These are phyloP conservation scores for Rheum nobile DNA, from an alignment of 148 eudicot genomes.

Conservation along the genomic window DNA sequence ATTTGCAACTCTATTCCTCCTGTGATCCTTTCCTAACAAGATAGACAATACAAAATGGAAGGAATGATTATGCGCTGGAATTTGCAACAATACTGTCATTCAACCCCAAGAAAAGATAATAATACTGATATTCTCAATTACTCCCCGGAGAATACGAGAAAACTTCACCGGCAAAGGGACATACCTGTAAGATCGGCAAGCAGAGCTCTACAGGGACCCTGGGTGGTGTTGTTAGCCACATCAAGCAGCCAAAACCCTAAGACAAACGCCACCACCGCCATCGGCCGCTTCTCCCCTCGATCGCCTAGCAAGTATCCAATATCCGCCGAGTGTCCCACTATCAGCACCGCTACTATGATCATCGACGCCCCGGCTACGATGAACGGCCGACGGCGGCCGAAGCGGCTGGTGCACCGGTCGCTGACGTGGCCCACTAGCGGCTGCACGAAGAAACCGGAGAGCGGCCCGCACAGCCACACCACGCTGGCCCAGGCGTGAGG, in stretches of 20 bases:
- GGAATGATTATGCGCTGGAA: background rate
- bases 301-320: slow-evolving; percentile 54
- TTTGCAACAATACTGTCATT: too few relatives aligned
- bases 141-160: background rate
- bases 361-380: slow-evolving; percentile 42
- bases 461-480: slow-evolving; percentile 90
- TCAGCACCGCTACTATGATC: slow-evolving; percentile 40
- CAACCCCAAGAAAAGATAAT: background rate
- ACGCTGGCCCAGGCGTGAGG: slow-evolving; percentile 87
- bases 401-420: slow-evolving; percentile 50
- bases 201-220: slow-evolving; percentile 69
- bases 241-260: slow-evolving; percentile 64
- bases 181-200: slow-evolving; percentile 60
- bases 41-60: background rate
- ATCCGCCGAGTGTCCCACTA: slow-evolving; percentile 72
- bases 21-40: slow-evolving; percentile 64
- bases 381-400: slow-evolving; percentile 76
- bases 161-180: background rate
- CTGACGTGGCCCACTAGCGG: slow-evolving; percentile 80
- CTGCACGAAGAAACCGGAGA: slow-evolving; percentile 85
- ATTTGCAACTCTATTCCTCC: slow-evolving; percentile 96
- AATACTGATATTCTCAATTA: background rate
- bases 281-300: slow-evolving; percentile 20
- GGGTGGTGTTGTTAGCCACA: slow-evolving; percentile 67
- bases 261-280: slow-evolving; percentile 47